Percentiles rank a stretch among this genome's conserved stretches.
Evolutionary conservation across 345 rosid genomes (phyloP).

Genomic region (Citrus inodora): DNA sequence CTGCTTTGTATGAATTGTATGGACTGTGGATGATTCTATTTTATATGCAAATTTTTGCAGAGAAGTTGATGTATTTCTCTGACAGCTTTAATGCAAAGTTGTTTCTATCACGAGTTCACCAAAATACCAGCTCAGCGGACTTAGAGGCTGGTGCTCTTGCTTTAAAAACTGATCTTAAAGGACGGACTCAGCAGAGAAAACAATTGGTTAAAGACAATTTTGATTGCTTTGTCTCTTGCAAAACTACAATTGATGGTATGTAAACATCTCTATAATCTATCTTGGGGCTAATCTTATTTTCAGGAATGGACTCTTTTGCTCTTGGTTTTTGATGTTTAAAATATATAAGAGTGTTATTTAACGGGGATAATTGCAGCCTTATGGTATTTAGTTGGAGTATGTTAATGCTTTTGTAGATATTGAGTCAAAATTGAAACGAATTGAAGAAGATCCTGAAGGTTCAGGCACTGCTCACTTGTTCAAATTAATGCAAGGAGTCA

Average conservation of each 20-base stretch:
- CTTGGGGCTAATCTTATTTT: conserved; percentile 12
- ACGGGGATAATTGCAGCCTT: background rate
- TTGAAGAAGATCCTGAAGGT: conserved; percentile 97
- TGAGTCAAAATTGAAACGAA: conserved; percentile 88
- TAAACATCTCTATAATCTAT: conserved; percentile 6
- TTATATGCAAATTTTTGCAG: conserved; percentile 43
- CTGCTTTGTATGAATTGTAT: background rate
- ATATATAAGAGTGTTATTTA: background rate
- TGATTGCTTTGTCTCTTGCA: conserved; percentile 99
- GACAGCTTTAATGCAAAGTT: conserved; percentile 87
- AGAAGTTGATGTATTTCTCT: conserved; percentile 84
- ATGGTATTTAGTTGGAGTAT: conserved; percentile 23
- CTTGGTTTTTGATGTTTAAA: conserved; percentile 1
- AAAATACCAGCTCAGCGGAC: conserved; percentile 75
- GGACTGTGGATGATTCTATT: background rate
- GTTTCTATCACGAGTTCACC: conserved; percentile 88
- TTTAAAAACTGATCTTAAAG: conserved; percentile 90
- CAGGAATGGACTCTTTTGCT: conserved; percentile 9
- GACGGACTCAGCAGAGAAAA: conserved; percentile 87
- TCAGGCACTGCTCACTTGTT: conserved; percentile 85
- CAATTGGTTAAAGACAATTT: conserved; percentile 96
- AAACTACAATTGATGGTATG: conserved; percentile 98
- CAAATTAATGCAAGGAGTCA: conserved; percentile 81
- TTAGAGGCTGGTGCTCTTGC: conserved; percentile 93
- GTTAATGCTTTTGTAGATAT: conserved; percentile 52